These are phyloP conservation scores for Babesia caballi DNA, from an alignment of 169 alveolate species.

Conservation along the genomic window DNA sequence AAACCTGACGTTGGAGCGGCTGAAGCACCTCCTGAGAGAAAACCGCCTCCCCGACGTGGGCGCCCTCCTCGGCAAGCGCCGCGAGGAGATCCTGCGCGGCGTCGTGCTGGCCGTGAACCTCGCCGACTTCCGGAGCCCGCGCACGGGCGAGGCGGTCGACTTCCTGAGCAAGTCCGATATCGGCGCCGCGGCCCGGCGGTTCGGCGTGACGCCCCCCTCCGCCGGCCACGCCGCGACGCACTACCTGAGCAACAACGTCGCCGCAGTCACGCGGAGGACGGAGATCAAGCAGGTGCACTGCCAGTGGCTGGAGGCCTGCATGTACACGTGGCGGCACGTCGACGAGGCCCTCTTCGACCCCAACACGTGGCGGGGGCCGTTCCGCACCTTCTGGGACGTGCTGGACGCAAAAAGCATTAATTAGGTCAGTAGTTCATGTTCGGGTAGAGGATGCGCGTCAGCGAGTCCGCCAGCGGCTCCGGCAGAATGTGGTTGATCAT, in stretches of 20 bases:
- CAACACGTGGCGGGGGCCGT: conserved; percentile 36
- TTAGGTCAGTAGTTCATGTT: background rate
- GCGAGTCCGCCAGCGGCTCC: conserved; percentile 37
- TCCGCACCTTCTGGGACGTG: conserved; percentile 59
- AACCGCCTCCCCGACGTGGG: conserved; percentile 46
- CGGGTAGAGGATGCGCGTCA: conserved; percentile 31
- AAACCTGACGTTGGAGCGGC: background rate
- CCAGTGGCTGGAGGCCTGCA: conserved; percentile 60
- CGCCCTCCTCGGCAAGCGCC: conserved; percentile 3
- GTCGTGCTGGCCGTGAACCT: conserved; percentile 30
- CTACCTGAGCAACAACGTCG: conserved; percentile 13
- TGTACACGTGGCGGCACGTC: conserved; percentile 38
- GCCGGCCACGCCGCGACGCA: conserved; percentile 5
- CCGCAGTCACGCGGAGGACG: background rate
- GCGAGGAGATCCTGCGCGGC: background rate
- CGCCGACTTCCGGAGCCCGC: conserved; percentile 27
- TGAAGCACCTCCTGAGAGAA: conserved; percentile 3
- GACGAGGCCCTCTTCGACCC: conserved; percentile 44
- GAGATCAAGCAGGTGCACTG: conserved; percentile 37
- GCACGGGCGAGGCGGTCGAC: conserved; percentile 14
- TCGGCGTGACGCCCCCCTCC: conserved; percentile 6
- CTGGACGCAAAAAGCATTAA: background rate
- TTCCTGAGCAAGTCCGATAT: conserved; percentile 35
- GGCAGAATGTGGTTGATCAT: conserved; percentile 38
- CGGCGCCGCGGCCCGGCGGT: conserved; percentile 20